A percentile compares a stretch with the other conserved stretches of the same genome.
These are phyloP conservation scores for Diaporthe caulivora DNA, from an alignment of 2,329 filamentous ascomycete species.

Conservation along the genomic window DNA sequence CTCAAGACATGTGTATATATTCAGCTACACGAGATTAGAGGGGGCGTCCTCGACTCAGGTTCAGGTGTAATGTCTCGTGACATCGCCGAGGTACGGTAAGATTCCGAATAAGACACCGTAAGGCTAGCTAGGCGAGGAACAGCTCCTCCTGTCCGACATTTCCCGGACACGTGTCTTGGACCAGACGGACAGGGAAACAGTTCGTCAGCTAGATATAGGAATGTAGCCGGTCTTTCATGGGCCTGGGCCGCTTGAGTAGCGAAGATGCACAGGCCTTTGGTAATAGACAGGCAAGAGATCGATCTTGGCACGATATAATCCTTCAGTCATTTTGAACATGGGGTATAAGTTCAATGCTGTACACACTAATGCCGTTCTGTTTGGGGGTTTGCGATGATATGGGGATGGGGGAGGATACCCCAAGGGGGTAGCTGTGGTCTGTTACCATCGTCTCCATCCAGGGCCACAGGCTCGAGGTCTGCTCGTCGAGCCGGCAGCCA, in stretches of 20 bases:
- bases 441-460: conserved; percentile 15
- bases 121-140: background rate
- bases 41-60: background rate
- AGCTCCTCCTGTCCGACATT: background rate
- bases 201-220: background rate
- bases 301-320: conserved; percentile 69
- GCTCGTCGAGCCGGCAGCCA: conserved; percentile 1
- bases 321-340: conserved; percentile 68
- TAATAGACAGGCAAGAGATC: conserved; percentile 63
- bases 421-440: background rate
- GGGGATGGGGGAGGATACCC: background rate
- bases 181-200: background rate
- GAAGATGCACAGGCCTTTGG: conserved; percentile 63
- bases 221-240: conserved; percentile 69
- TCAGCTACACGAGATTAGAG: background rate
- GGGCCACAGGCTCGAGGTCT: conserved; percentile 2
- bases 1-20: background rate
- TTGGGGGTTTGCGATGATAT: background rate
- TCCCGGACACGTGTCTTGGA: background rate
- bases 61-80: background rate
- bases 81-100: background rate
- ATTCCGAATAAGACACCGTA: background rate
- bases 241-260: conserved; percentile 57
- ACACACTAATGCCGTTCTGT: conserved; percentile 69
- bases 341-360: conserved; percentile 65